Base-by-base conservation (phyloP, 345 rosid species). In the Eucalyptus cloeziana region DNA sequence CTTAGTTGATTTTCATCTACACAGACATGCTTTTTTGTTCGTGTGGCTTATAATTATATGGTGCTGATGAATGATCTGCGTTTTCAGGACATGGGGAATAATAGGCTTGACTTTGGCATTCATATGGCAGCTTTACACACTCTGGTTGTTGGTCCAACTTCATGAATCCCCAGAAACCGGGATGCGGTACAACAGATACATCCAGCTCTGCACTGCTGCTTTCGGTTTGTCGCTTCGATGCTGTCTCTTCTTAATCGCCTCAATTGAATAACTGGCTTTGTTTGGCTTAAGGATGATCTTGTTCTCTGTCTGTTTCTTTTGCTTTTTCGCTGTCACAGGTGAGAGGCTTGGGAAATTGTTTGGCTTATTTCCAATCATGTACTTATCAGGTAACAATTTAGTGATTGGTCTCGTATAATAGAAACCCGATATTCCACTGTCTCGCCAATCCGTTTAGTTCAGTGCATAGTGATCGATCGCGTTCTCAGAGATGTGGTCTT, bases 81-180 rank as follows among this genome's bases (percentile, higher is more conserved):
- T 51, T 24, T 86, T 31, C 87, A 96, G 99, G 99, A 90, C 93
- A 49, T 94, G 97, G 97, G 99, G 99, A 24, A 86, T 95, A 40
- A 91, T 94, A 89, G 51, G 86, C 45, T 91, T 97, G 92, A 93
- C 95, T 10, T 14, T 92, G 37, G 95, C 94, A 54, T 97, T 96
- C 90, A 88, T 91, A 80, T 97, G 99, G 99, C 98, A 97, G 89
- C 95, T 97, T 7, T 97, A 97, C 91, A 96, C 99, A 4, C 93
- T 94, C 7, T 95, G 94, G 93, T 80, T 97, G 85, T 92, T 97
- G 30, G 96, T 97, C 25, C 95, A 96, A 43, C 99, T 97, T 67
- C 99, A 97, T 91, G 99, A 97, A 92, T 92, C 92, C 15, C 86
- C 92, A 4, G 96, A 93, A 76, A 93, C 91, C 1, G 94, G 99